Conservation (phyloP, 1,284 basidiomycete genomes). For the Butyriboletus appendiculatus region DNA sequence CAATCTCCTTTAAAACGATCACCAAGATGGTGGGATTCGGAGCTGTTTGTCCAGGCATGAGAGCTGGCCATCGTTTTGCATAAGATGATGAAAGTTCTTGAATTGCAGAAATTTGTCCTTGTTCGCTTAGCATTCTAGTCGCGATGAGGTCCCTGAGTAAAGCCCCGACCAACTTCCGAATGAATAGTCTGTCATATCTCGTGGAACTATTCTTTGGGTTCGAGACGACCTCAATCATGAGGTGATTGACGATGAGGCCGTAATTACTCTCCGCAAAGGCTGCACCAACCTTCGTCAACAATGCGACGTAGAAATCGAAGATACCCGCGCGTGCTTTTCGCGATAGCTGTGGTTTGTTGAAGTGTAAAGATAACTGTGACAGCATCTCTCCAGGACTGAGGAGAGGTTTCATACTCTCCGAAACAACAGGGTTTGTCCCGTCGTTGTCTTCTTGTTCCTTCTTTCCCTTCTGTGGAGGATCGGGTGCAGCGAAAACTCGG, state of each 20-base stretch:
- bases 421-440: slow-evolving; percentile 44
- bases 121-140: slow-evolving; percentile 86
- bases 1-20: slow-evolving; percentile 81
- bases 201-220: slow-evolving; percentile 53
- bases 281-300: slow-evolving; percentile 77
- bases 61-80: slow-evolving; percentile 89
- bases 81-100: slow-evolving; percentile 83
- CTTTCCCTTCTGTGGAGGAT: slow-evolving; percentile 62
- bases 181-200: slow-evolving; percentile 75
- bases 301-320: slow-evolving; percentile 85
- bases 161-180: slow-evolving; percentile 75
- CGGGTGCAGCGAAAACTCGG: slow-evolving; percentile 50
- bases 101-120: slow-evolving; percentile 90
- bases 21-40: slow-evolving; percentile 75
- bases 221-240: slow-evolving; percentile 77
- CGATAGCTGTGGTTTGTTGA: slow-evolving; percentile 72
- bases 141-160: slow-evolving; percentile 87
- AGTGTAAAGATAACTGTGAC: slow-evolving; percentile 70
- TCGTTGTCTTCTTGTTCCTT: slow-evolving; percentile 65
- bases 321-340: slow-evolving; percentile 82
- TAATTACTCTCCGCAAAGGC: slow-evolving; percentile 87
- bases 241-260: slow-evolving; percentile 73
- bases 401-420: slow-evolving; percentile 71
- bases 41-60: slow-evolving; percentile 83
- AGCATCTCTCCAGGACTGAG: slow-evolving; percentile 85